Base-by-base conservation (phyloP, 257 asterid genomes). In the Vinca minor region DNA sequence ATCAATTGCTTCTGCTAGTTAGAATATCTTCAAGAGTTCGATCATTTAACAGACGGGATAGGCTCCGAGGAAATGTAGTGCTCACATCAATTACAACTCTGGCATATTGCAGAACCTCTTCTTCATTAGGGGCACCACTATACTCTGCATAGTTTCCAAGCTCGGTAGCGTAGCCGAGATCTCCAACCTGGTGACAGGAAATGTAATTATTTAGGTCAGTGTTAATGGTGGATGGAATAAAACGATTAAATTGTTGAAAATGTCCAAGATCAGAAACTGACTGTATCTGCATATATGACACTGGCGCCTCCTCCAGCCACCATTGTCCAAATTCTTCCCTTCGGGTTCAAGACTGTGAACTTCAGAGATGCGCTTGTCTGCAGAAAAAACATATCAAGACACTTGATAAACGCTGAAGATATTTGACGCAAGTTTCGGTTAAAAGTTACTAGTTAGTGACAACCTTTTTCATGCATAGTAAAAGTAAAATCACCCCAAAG, bases 241-340 rank as follows among this genome's bases (percentile, higher is more conserved):
- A 26, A 4, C 32, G 14, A 18, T 32, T 31, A 17, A 3, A n/a
- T n/a, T n/a, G n/a, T 21, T 7, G 20, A 53, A 45, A 65, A 63
- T 28, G 23, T 20, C n/a, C 14, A 39, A 69, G 76, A 63, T 8
- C 32, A 76, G 72, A 65, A 76, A 74, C 83, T 6, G 44, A 91
- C 95, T 0, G 98, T 91, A 71, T 91, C 96, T 0, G 98, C 96
- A 42, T 91, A 91, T 67, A 91, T 91, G 70, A 91, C 98, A 74
- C 96, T 91, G 65, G 98, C 98, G 41, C 98, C 98, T 67, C 98
- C 98, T 59, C 98, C 98, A 68, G 98, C 98, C 58, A 91, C 96
- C 98, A 88, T 88, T n/a, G 98, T 91, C 98, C 98, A 88, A 71
- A 91, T 91, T 60, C 98, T 78, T 46, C 98, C 98, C 78, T 77